A percentile compares a stretch with the other conserved stretches of the same genome.
These are phyloP conservation scores for Boletus insuetus DNA, from an alignment of 768 basidiomycete genomes.

Conservation along the genomic window DNA sequence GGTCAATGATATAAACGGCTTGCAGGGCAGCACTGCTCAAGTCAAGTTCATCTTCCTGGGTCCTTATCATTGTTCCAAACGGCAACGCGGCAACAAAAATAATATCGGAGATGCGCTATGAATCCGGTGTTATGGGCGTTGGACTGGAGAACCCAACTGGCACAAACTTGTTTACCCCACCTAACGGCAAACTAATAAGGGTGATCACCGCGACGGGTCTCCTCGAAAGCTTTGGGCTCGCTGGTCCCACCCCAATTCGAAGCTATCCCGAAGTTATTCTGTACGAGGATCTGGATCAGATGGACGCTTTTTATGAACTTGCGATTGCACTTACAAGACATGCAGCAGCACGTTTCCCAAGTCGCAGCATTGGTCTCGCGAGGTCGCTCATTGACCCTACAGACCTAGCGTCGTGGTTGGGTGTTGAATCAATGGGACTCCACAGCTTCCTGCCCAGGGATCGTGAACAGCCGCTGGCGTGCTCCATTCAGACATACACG, in stretches of 20 bases:
- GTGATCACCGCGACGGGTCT: conserved; percentile 56
- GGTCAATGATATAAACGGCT: conserved; percentile 11
- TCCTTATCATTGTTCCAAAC: conserved; percentile 62
- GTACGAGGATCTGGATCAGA: conserved; percentile 81
- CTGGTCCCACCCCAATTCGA: conserved; percentile 22
- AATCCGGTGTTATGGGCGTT: conserved; percentile 40
- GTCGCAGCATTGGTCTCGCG: conserved; percentile 76
- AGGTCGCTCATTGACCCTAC: conserved; percentile 76
- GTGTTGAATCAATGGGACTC: conserved; percentile 57
- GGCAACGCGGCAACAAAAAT: conserved; percentile 55
- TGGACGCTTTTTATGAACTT: conserved; percentile 81
- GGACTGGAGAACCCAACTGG: conserved; percentile 33
- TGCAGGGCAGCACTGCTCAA: conserved; percentile 55
- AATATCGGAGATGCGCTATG: conserved; percentile 47
- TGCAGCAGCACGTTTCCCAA: conserved; percentile 55
- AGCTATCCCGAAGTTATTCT: conserved; percentile 62
- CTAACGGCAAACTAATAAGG: conserved; percentile 46
- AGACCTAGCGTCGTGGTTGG: conserved; percentile 83
- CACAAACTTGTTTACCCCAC: conserved; percentile 33
- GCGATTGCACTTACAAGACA: conserved; percentile 70
- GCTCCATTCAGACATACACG: conserved; percentile 73
- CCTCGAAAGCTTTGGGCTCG: conserved; percentile 40
- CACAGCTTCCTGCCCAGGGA: conserved; percentile 81
- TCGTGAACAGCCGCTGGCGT: conserved; percentile 74
- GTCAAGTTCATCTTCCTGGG: conserved; percentile 46